Evolutionary conservation across 2,329 filamentous ascomycete species (phyloP), one percentile per base, ranked within the genome.

Genomic region (Fusarium nisikadoi): DNA sequence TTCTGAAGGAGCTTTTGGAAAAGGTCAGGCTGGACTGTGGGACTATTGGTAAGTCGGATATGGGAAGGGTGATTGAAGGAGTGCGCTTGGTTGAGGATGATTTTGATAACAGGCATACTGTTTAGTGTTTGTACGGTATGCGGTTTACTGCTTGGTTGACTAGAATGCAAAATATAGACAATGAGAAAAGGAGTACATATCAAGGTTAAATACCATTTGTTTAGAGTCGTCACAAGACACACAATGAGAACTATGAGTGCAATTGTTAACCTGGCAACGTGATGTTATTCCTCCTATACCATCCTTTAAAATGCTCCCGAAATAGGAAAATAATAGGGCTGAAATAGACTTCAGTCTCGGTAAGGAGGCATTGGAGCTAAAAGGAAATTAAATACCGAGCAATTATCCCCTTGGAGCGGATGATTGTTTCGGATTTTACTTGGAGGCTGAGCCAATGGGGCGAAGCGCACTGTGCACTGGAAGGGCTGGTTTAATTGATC

Each of bases 1-100:
- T 86, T 33, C 54, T 86, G 14, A 79, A 77, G 27, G 63, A 77
- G 1, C 62, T 86, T 1, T 76, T 83, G 60, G 75, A 76, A 17
- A 79, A 76, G 29, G 79, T 85, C 3, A 78, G 84, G 1, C 75
- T 79, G 5, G 78, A 84, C 19, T 79, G 83, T 11, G 73, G 80
- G 13, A 68, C 63, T 0, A 84, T 86, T 14, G 78, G 79, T 11
- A 83, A 82, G 70, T 85, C 84, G 0, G 83, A 86, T 29, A 71
- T 83, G 62, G 84, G 83, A 0, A 80, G 71, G 27, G 72, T 85
- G 4, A 58, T 86, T 7, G 76, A 81, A 14, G 81, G 81, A 2
- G 67, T 77, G 9, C 45, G 79, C 1, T 41, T 82, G 23, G 36
- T 49, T 0, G 54, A 73, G 29, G 33, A 36, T 1, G 71, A 79